Percentiles rank a stretch among this genome's conserved stretches.
Conservation (phyloP, 352 stramenopile genomes). For the Phytophthora pluvialis region DNA sequence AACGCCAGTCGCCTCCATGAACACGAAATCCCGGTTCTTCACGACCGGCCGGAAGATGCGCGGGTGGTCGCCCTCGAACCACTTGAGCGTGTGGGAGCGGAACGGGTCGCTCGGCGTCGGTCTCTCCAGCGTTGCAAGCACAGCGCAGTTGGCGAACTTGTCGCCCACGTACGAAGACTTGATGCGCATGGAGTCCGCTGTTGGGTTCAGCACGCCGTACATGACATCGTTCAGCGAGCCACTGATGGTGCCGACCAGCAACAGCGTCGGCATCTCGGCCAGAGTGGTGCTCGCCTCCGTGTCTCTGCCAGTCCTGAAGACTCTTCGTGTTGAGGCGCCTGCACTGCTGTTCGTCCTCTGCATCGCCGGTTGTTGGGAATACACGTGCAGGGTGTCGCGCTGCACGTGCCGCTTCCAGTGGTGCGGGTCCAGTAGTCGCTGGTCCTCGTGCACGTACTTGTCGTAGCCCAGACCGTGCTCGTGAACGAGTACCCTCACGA, state of each 20-base stretch:
- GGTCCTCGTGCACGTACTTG: slow-evolving; percentile 27
- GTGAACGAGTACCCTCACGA: slow-evolving; percentile 28
- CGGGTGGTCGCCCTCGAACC: slow-evolving; percentile 41
- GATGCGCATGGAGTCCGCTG: slow-evolving; percentile 39
- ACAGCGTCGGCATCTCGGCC: slow-evolving; percentile 34
- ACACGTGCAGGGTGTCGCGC: slow-evolving; percentile 30
- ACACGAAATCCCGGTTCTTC: slow-evolving; percentile 64
- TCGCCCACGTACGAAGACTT: slow-evolving; percentile 59
- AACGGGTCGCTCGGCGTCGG: slow-evolving; percentile 54
- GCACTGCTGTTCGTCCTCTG: slow-evolving; percentile 17
- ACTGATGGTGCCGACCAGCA: slow-evolving; percentile 38
- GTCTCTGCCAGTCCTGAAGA: slow-evolving; percentile 17
- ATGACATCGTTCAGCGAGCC: slow-evolving; percentile 49
- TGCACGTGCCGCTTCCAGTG: slow-evolving; percentile 30
- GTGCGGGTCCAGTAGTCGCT: slow-evolving; percentile 18
- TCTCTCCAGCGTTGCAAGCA: slow-evolving; percentile 52
- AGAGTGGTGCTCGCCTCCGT: slow-evolving; percentile 10
- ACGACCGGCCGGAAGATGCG: slow-evolving; percentile 37
- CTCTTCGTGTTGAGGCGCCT: slow-evolving; percentile 1
- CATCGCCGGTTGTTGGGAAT: slow-evolving; percentile 17
- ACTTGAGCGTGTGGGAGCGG: slow-evolving; percentile 42
- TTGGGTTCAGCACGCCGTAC: slow-evolving; percentile 47
- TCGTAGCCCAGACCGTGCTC: slow-evolving; percentile 31
- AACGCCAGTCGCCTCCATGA: slow-evolving; percentile 55
- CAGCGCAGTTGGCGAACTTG: slow-evolving; percentile 43